These are phyloP conservation scores for Karstenula rhodostoma DNA, from an alignment of 2,329 filamentous ascomycete genomes.

Conservation along the genomic window DNA sequence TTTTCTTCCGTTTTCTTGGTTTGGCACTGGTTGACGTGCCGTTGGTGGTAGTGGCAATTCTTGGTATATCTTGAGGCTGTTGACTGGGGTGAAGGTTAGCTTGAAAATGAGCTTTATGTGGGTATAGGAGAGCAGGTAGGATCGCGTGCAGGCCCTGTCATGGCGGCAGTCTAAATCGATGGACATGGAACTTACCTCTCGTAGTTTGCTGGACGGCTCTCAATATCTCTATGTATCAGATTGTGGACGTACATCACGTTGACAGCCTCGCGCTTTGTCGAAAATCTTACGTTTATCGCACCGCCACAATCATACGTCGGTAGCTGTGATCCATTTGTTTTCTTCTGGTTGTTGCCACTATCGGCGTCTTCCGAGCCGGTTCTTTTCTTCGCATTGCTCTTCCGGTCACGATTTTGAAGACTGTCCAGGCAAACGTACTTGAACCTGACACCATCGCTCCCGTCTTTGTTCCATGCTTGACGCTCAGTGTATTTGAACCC, in stretches of 20 bases:
- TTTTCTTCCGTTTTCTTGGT: conserved; percentile 29
- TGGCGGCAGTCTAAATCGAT: not conserved
- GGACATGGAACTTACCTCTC: conserved; percentile 29
- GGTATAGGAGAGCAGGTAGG: not conserved
- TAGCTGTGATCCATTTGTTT: conserved; percentile 10
- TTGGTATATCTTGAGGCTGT: conserved; percentile 16
- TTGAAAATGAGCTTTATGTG: not conserved
- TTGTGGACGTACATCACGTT: conserved; percentile 49
- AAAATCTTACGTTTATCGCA: conserved; percentile 46
- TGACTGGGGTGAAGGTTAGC: conserved; percentile 10
- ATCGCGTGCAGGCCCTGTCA: not conserved
- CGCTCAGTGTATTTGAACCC: conserved; percentile 47
- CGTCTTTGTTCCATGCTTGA: conserved; percentile 37
- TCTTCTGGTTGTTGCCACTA: conserved; percentile 13
- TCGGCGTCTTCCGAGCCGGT: conserved; percentile 20
- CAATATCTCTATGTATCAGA: conserved; percentile 39
- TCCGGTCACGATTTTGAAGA: conserved; percentile 39
- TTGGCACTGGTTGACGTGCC: conserved; percentile 20
- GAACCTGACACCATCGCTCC: conserved; percentile 40
- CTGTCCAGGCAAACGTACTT: conserved; percentile 47
- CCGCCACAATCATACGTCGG: conserved; percentile 45
- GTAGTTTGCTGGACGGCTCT: conserved; percentile 21
- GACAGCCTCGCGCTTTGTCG: conserved; percentile 42
- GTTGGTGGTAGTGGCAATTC: conserved; percentile 11
- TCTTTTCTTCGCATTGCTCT: conserved; percentile 34